A percentile compares a stretch with the other conserved stretches of the same genome.
Evolutionary conservation across 1,284 basidiomycete genomes (phyloP).

Genomic region (Cutaneotrichosporon sp.): DNA sequence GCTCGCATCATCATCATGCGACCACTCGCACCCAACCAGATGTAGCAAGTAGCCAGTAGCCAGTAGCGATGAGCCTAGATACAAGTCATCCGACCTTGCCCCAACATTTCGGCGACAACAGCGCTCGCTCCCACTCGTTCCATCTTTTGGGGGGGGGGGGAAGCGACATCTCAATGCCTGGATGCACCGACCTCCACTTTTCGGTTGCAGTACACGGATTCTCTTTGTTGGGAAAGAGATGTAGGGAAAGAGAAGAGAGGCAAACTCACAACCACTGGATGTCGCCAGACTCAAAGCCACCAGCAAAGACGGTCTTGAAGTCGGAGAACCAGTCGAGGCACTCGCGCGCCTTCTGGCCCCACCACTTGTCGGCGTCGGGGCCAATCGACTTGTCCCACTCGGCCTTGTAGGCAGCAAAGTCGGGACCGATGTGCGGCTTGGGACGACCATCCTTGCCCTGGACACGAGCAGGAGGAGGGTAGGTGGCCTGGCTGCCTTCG

Average conservation of each 20-base stretch:
- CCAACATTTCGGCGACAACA: not conserved
- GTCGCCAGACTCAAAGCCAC: conserved; percentile 82
- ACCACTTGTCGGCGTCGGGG: conserved; percentile 76
- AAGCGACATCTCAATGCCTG: not conserved
- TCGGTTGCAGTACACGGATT: not conserved
- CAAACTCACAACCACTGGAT: conserved; percentile 77
- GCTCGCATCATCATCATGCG: not conserved
- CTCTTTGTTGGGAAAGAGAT: not conserved
- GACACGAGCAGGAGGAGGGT: conserved; percentile 45
- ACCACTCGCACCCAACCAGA: not conserved
- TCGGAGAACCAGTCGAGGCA: conserved; percentile 86
- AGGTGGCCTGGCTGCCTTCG: conserved; percentile 37
- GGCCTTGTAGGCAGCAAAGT: conserved; percentile 67
- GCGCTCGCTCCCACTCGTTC: not conserved
- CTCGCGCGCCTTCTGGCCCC: conserved; percentile 79
- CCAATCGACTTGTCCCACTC: conserved; percentile 72
- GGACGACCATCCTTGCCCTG: conserved; percentile 43
- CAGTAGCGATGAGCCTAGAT: not conserved
- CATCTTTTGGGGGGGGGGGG: conserved; percentile 1
- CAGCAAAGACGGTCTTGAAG: conserved; percentile 83
- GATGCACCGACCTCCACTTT: conserved; percentile 4
- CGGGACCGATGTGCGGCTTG: conserved; percentile 69
- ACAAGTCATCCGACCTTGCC: not conserved
- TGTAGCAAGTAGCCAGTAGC: not conserved
- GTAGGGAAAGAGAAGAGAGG: no score